Conservation (phyloP, 2,329 filamentous ascomycete species). For the Phaeophleospora eucalypticola region DNA sequence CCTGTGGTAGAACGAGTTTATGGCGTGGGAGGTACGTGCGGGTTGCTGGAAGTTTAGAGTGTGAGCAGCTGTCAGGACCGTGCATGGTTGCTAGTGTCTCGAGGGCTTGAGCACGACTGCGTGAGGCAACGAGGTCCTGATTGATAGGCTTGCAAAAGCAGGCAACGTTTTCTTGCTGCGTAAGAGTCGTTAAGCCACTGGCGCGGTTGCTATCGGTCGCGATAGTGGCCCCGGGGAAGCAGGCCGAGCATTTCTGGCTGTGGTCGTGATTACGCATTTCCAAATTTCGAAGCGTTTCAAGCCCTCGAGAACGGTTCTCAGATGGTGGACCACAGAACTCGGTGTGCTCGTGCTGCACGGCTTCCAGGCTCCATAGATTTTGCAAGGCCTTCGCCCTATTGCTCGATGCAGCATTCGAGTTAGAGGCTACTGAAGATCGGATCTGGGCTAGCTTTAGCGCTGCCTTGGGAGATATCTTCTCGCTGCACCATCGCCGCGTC, state of each 20-base stretch:
- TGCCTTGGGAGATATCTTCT: constrained; percentile 5
- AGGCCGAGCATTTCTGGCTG: constrained; percentile 1
- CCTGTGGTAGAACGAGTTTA: constrained; percentile 25
- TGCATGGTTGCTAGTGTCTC: constrained; percentile 11
- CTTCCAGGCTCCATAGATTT: constrained; percentile 1
- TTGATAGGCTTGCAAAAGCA: constrained; percentile 2
- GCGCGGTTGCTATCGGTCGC: constrained; percentile 8
- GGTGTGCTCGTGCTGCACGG: background rate
- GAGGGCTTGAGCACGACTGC: constrained; percentile 10
- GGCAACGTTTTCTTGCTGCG: constrained; percentile 9
- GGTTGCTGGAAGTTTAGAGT: background rate
- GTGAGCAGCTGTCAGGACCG: constrained; percentile 7
- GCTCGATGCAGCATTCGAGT: background rate
- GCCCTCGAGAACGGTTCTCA: constrained; percentile 1
- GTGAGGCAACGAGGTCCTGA: constrained; percentile 2
- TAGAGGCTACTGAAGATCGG: background rate
- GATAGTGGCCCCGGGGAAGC: background rate
- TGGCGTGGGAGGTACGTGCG: constrained; percentile 25
- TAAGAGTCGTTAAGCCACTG: constrained; percentile 2
- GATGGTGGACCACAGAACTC: background rate
- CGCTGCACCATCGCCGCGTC: constrained; percentile 25
- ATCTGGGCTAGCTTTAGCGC: background rate
- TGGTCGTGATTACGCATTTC: constrained; percentile 3
- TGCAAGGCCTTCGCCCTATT: background rate
- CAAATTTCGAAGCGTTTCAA: constrained; percentile 1